Evolutionary conservation across 768 basidiomycete genomes (phyloP).

Genomic region (Russula sp.): DNA sequence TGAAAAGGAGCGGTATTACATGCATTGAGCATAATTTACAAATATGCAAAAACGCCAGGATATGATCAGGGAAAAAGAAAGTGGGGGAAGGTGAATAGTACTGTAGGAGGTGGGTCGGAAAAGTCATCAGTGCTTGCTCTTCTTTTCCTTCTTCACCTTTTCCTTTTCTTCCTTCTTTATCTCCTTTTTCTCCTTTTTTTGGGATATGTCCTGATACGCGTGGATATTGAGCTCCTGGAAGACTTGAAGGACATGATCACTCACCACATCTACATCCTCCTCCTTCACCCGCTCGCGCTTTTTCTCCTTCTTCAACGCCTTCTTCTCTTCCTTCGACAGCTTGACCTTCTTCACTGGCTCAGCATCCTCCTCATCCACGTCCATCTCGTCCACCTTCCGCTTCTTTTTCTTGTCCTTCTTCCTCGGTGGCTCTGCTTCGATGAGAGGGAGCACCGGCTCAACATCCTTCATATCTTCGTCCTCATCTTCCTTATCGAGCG

Average conservation of each 20-base stretch:
- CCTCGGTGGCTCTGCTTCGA: constrained; percentile 49
- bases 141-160: constrained; percentile 57
- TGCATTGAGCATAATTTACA: constrained; percentile 28
- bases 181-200: constrained; percentile 42
- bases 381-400: constrained; percentile 65
- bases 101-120: constrained; percentile 8
- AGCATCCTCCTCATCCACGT: constrained; percentile 61
- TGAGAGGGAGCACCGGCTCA: constrained; percentile 52
- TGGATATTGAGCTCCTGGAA: constrained; percentile 2
- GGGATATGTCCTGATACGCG: constrained; percentile 36
- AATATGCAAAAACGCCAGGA: constrained; percentile 23
- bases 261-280: constrained; percentile 45
- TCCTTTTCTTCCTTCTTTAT: constrained; percentile 42
- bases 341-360: constrained; percentile 67
- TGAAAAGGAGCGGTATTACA: constrained; percentile 22
- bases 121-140: constrained; percentile 42
- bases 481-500: constrained; percentile 62
- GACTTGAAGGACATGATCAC: constrained; percentile 25
- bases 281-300: constrained; percentile 57
- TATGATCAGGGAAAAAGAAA: constrained; percentile 14
- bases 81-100: too few species aligned
- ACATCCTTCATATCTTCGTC: constrained; percentile 47
- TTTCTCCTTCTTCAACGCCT: constrained; percentile 74
- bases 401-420: constrained; percentile 41
- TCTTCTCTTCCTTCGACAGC: constrained; percentile 82